Evolutionary conservation across 2,329 filamentous ascomycete genomes (phyloP), one percentile per base, ranked within the genome.

Genomic region (Anisogramma anomala): DNA sequence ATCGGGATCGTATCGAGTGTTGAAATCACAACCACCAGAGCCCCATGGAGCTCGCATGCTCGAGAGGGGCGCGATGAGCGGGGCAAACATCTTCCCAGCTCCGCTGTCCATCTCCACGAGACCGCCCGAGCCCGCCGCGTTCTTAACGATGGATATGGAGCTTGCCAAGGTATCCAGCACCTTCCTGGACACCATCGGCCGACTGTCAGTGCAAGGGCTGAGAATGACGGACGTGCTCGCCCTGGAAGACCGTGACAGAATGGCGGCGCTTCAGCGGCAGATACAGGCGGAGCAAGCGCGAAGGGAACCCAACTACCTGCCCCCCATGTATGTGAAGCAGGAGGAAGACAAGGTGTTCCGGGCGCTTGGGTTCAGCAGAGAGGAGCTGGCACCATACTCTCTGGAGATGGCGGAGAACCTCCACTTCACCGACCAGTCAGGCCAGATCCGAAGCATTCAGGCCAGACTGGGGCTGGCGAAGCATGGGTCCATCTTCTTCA

Each of bases 271-370:
- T 33, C 70, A 73, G 49, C 64, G 63, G 35, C 63, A 66, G 37
- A 62, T 82, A 34, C 66, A 74, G 39, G 68, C 71, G 13, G 76
- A 81, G 49, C 74, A 76, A 45, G 60, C 65, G 23, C 63, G 67
- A 49, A 73, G 67, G 41, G 73, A 77, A 22, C 75, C 76, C 14
- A 75, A 74, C 33, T 79, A 80, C 53, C 62, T 80, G 15, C 76
- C 77, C 3, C 77, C 77, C 2, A 79, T 80, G n/a, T 68, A 74
- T 45, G 67, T 64, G 27, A 68, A 68, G 48, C 60, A 66, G 35
- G 68, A 73, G 43, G 68, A 74, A 37, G 68, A 74, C 18, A 63
- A 68, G 19, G 66, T 75, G 13, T 69, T 79, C 23, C 68, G 72
- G 42, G 60, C 63, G 1, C 62, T 79, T 11, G 68, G 71, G 1